These are phyloP conservation scores for Colletotrichum tabaci DNA, from an alignment of 2,329 filamentous ascomycete species.

Conservation along the genomic window DNA sequence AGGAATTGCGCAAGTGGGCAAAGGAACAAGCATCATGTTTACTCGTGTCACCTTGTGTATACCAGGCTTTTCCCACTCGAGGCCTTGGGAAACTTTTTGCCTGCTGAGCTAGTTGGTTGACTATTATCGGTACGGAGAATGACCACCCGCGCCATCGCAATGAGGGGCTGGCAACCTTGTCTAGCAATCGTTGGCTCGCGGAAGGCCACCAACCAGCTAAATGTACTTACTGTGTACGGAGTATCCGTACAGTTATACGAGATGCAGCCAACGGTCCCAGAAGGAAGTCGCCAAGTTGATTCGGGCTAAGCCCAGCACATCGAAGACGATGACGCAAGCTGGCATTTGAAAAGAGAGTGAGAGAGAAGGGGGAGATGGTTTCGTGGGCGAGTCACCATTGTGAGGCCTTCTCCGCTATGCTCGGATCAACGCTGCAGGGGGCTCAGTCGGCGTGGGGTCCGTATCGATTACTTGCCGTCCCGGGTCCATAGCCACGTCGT, in stretches of 20 bases:
- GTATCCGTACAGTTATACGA: not conserved
- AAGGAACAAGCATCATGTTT: constrained; percentile 24
- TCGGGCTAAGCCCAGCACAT: not conserved
- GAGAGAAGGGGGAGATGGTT: no score
- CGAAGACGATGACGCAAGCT: not conserved
- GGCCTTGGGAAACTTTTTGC: not conserved
- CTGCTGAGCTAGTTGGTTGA: not conserved
- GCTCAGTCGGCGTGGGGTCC: constrained; percentile 13
- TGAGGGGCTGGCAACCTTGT: not conserved
- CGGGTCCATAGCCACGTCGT: constrained; percentile 24
- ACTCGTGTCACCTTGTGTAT: not conserved
- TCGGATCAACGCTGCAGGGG: constrained; percentile 28
- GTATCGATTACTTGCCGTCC: constrained; percentile 1
- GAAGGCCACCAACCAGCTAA: not conserved
- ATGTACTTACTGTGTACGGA: no score
- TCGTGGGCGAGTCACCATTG: not conserved
- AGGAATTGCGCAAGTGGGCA: not conserved
- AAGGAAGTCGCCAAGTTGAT: not conserved
- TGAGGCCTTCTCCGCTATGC: not conserved
- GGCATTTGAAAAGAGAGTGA: not conserved
- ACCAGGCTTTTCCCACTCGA: constrained; percentile 6
- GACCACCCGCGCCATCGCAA: constrained; percentile 11
- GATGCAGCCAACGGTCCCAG: not conserved
- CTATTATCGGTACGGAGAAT: constrained; percentile 2
- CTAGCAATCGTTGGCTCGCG: not conserved